Conservation (phyloP, 2,329 filamentous ascomycete species). For the Plenodomus tracheiphilus region DNA sequence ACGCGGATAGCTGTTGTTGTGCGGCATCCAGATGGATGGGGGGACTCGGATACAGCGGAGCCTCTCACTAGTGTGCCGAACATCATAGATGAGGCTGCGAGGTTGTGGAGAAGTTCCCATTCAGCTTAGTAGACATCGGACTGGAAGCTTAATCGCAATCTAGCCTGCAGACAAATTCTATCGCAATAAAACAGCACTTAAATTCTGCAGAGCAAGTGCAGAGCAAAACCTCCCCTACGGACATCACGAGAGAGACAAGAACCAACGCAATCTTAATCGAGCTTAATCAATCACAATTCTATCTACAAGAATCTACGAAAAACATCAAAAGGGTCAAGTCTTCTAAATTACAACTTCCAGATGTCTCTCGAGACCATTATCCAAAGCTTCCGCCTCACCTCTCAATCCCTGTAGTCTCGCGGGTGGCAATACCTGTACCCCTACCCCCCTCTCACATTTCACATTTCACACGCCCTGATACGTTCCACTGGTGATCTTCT, state of each 20-base stretch:
- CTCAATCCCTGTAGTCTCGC: no score
- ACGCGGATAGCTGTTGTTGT: background rate
- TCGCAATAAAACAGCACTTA: no score
- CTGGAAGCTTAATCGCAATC: background rate
- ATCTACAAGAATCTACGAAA: background rate
- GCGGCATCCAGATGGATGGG: no score
- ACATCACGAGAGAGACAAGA: no score
- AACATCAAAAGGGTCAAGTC: background rate
- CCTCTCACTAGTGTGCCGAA: background rate
- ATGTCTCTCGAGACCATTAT: background rate
- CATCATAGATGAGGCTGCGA: background rate
- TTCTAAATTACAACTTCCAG: background rate
- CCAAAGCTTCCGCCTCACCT: background rate
- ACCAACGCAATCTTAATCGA: no score
- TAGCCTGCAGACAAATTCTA: no score
- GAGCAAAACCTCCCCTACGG: no score
- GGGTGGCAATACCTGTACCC: background rate
- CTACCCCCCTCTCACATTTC: background rate
- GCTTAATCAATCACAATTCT: background rate
- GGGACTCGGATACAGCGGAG: background rate
- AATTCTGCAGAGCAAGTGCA: no score
- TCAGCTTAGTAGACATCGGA: background rate
- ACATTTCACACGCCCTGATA: conserved; percentile 38
- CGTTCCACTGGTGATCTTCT: conserved; percentile 44
- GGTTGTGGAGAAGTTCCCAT: background rate